These are phyloP conservation scores for Fagus crenata DNA, from an alignment of 306 rosid species.

Conservation along the genomic window DNA sequence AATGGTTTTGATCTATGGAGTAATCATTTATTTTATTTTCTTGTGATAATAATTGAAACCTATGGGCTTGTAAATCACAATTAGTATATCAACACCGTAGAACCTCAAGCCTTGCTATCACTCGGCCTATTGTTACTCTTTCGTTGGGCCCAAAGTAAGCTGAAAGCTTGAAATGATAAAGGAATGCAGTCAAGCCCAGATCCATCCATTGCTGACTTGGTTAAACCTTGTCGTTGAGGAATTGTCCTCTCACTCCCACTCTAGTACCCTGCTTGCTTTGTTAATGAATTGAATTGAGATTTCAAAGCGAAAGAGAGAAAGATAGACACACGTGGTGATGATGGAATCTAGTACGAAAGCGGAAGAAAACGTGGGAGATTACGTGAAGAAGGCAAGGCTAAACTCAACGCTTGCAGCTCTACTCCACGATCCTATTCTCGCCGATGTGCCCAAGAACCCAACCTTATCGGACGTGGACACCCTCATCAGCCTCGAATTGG, in stretches of 20 bases:
- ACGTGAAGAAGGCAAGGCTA: constrained; percentile 58
- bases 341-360: constrained; percentile 15
- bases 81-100: no score
- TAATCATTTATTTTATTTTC: no score
- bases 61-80: no score
- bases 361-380: constrained; percentile 28
- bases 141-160: no score
- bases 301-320: neutral
- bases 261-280: neutral
- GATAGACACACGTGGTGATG: neutral
- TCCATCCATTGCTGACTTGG: no score
- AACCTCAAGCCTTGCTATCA: no score
- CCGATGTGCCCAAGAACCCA: constrained; percentile 72
- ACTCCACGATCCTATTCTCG: constrained; percentile 63
- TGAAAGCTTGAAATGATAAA: no score
- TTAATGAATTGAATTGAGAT: neutral
- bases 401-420: constrained; percentile 51
- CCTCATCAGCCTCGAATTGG: constrained; percentile 74
- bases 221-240: neutral
- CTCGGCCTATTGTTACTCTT: no score
- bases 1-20: no score
- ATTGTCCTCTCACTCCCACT: neutral
- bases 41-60: no score
- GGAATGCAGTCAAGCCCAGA: no score
- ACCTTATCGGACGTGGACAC: constrained; percentile 70